Base-by-base conservation (phyloP, 768 basidiomycete species). In the Exidia glandulosa region DNA sequence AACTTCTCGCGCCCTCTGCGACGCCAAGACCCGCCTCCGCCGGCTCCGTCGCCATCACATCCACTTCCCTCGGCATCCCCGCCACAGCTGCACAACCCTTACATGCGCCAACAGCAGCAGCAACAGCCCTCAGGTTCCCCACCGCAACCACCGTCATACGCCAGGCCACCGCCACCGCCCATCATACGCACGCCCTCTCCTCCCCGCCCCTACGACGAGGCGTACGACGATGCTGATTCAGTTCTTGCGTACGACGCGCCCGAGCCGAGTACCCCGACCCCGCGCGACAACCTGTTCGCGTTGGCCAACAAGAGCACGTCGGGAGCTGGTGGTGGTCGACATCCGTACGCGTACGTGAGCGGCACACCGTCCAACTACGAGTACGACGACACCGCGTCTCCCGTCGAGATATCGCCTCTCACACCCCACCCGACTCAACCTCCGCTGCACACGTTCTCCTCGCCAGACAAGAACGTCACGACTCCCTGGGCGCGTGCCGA, bases 1-100 rank as follows among this genome's bases (percentile, higher is more conserved):
- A 88, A 87, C 67, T 87, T 84, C 65, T 87, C 87, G 27, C 75
- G 85, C 56, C 85, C 86, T 52, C 77, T 79, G 58, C 79, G 80
- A 25, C 77, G 65, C 70, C 60, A 78, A 81, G 50, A 79, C 78
- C 16, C 72, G 88, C 32, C 74, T 68, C 57, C 72, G 76, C 59
- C 58, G 66, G 14, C 70, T 68, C 33, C 72, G 75, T 37, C 72
- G 74, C n/a, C 67, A 52, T 52, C 52, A 59, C 19, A 5, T 63
- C 62, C 61, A n/a, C 62, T 62, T 10, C 34, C 62, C 25, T 56
- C 56, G 25, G 58, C 57, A 25, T 13, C 34, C 34, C 65, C 36
- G 37, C 32, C 30, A 23, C 37, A 32, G 16, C 65, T 54, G 32
- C 34, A 61, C 37, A 60, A 25, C 27, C 30, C 27, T n/a, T 54